A percentile compares a stretch with the other conserved stretches of the same genome.
Evolutionary conservation across 1,284 basidiomycete genomes (phyloP).

Genomic region (Phellinidium pouzarii): DNA sequence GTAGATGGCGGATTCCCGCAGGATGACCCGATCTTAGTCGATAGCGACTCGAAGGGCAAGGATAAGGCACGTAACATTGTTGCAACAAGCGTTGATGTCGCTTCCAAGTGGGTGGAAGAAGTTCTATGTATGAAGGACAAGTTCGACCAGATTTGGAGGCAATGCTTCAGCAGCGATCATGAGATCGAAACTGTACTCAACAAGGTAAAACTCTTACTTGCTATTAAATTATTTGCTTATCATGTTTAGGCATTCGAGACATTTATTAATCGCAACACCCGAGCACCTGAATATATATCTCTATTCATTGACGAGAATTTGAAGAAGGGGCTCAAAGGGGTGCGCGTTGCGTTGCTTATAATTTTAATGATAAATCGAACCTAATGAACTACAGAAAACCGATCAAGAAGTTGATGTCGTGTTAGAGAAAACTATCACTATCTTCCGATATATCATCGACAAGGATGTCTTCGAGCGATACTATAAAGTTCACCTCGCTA

Average conservation of each 20-base stretch:
- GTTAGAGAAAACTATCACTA: constrained; percentile 90
- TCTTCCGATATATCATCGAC: constrained; percentile 92
- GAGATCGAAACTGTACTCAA: constrained; percentile 82
- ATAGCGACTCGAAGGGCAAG: constrained; percentile 50
- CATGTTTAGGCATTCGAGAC: constrained; percentile 76
- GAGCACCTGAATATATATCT: constrained; percentile 92
- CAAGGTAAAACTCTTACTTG: constrained; percentile 48
- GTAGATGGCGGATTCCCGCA: constrained; percentile 32
- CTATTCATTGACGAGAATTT: constrained; percentile 97
- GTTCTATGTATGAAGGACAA: constrained; percentile 89
- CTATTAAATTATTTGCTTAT: neutral
- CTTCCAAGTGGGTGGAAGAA: constrained; percentile 92
- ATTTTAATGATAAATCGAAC: constrained; percentile 12
- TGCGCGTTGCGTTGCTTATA: constrained; percentile 35
- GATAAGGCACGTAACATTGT: constrained; percentile 45
- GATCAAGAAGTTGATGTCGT: constrained; percentile 87
- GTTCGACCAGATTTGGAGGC: constrained; percentile 73
- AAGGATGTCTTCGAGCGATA: constrained; percentile 99
- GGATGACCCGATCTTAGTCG: constrained; percentile 32
- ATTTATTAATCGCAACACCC: constrained; percentile 87
- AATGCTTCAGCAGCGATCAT: constrained; percentile 70
- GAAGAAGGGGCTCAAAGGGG: constrained; percentile 92
- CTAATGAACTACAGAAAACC: constrained; percentile 67
- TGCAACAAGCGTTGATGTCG: constrained; percentile 45
- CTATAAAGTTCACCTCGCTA: constrained; percentile 94